Evolutionary conservation across 768 basidiomycete genomes (phyloP), one percentile per base, ranked within the genome.

Genomic region (Mrakia gelida): DNA sequence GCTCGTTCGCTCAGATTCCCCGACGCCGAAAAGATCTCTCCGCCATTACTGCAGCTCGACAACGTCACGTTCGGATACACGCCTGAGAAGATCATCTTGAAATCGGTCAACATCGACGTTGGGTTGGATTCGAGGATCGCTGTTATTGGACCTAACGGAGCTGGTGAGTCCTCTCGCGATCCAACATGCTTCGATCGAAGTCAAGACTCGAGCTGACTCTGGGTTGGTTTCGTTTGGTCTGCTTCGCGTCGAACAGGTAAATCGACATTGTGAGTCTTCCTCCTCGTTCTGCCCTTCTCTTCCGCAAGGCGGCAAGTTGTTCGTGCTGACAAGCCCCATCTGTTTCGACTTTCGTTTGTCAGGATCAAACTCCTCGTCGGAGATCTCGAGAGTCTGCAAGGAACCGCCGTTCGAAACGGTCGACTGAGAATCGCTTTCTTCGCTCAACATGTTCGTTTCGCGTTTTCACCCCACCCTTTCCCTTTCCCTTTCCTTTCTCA

Each of bases 11-110:
- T 9, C 41, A 93, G 92, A 81, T 93, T 99, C 88, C 94, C 94
- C 1, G 95, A 97, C 78, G 90, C 94, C 10, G 97, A 98, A 82
- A 98, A 98, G 86, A 93, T 98, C 81, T 95, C 97, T 7, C 95
- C 97, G 10, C 97, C 97, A 0, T 85, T 98, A 21, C 87, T 99
- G 26, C 97, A 98, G 83, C 90, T 98, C 83, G 91, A 92, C 79
- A 92, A 94, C 81, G 92, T 93, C 38, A 90, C 89, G 0, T 99
- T 98, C 82, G 94, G 94, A 45, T 99, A 98, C 84, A 87, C 87
- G 0, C 86, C 87, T 0, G 91, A 93, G 15, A 92, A 92, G 81
- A 84, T 91, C 54, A 87, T 98, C 71, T 85, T 99, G 38, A 91
- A 90, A 81, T 86, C 86, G 71, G 87, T 95, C 80, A 92, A 95